phyloP scores from a whole-genome alignment of 2,329 filamentous ascomycete species.

The Teratosphaeria viscida region DNA sequence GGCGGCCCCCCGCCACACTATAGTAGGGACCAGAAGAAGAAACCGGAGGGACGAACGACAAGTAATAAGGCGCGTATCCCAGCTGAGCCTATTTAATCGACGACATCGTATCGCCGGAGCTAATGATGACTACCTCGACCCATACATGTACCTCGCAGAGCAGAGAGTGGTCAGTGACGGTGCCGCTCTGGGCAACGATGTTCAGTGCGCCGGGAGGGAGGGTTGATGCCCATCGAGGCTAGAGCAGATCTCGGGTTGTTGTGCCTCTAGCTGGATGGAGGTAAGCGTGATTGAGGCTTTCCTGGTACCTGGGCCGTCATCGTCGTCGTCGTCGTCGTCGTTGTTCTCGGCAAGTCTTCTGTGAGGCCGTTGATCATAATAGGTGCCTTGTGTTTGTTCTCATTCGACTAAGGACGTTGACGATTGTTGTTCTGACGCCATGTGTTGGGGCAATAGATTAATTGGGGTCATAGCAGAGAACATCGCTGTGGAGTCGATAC shows the following conservation, averaged over 20 bases:
- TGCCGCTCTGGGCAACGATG: not conserved
- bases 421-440: not conserved
- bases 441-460: not conserved
- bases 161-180: not conserved
- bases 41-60: too few species aligned
- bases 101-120: not conserved
- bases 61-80: too few species aligned
- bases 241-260: not conserved
- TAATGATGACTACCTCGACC: not conserved
- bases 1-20: too few species aligned
- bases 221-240: not conserved
- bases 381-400: not conserved
- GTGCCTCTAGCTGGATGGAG: not conserved
- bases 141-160: not conserved
- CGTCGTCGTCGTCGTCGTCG: not conserved
- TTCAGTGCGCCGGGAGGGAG: not conserved
- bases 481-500: not conserved
- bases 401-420: not conserved
- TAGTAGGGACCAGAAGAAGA: too few species aligned
- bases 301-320: not conserved
- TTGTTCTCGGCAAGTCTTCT: not conserved
- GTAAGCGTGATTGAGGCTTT: not conserved
- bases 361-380: not conserved
- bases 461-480: not conserved
- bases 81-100: too few species aligned